phyloP scores from a whole-genome alignment of 2,329 filamentous ascomycete species.

The Lachnellula arida region DNA sequence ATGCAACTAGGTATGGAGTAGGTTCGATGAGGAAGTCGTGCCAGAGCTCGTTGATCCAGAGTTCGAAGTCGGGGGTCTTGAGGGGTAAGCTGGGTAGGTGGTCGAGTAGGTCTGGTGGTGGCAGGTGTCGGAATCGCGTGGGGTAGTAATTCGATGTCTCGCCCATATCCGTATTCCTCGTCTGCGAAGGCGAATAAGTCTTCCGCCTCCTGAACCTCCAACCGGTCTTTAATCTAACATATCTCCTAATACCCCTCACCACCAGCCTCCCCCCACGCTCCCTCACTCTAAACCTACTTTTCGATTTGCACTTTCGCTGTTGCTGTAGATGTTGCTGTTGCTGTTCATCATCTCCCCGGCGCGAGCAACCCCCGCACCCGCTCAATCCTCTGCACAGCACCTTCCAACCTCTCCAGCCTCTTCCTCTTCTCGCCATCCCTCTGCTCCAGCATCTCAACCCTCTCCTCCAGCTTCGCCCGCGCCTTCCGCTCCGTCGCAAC shows the following conservation, averaged over 20 bases:
- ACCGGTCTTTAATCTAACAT: slow-evolving; percentile 17
- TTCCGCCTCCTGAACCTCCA: slow-evolving; percentile 5
- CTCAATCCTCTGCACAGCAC: slow-evolving; percentile 66
- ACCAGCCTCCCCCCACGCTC: slow-evolving; percentile 3
- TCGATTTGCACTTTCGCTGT: neutral
- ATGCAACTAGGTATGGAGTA: slow-evolving; percentile 24
- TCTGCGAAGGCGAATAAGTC: neutral
- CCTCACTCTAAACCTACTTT: slow-evolving; percentile 1
- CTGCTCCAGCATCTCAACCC: slow-evolving; percentile 63
- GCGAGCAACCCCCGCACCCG: slow-evolving; percentile 58
- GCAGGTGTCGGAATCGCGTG: slow-evolving; percentile 8
- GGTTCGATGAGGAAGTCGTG: slow-evolving; percentile 26
- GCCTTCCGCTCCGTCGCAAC: slow-evolving; percentile 71
- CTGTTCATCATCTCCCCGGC: slow-evolving; percentile 21
- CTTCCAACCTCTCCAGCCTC: slow-evolving; percentile 66
- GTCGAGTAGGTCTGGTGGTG: slow-evolving; percentile 1
- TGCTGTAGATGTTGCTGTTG: neutral
- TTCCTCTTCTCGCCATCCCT: slow-evolving; percentile 66
- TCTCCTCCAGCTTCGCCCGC: slow-evolving; percentile 65
- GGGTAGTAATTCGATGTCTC: slow-evolving; percentile 4
- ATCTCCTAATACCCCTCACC: slow-evolving; percentile 15
- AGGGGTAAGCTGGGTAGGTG: slow-evolving; percentile 3
- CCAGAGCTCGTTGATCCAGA: slow-evolving; percentile 23
- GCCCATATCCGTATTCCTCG: neutral
- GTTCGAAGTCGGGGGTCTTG: slow-evolving; percentile 19